Percentiles rank a stretch among this genome's conserved stretches.
Evolutionary conservation across 1,139 yeast species (phyloP).

Genomic region (Chernovozyma sophiae-reginae): DNA sequence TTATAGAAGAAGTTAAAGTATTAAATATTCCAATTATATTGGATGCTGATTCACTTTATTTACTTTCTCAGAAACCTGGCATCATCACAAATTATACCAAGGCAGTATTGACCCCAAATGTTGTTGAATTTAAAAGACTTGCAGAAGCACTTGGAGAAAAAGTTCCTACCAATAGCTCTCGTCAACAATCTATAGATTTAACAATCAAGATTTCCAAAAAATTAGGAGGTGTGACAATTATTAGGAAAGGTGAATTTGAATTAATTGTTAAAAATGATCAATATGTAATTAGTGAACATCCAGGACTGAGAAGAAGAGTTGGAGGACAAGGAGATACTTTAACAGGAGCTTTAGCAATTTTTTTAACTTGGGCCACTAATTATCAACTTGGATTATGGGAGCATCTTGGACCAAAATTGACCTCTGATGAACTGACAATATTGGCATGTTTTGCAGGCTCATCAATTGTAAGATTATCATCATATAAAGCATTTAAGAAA

Average conservation of each 20-base stretch:
- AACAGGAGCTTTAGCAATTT: constrained; percentile 41
- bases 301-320: constrained; percentile 55
- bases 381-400: constrained; percentile 57
- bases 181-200: constrained; percentile 20
- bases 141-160: constrained; percentile 35
- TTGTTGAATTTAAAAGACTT: constrained; percentile 74
- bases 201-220: constrained; percentile 46
- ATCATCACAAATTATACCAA: constrained; percentile 44
- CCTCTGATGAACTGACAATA: constrained; percentile 39
- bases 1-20: constrained; percentile 55
- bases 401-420: constrained; percentile 16
- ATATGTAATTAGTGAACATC: constrained; percentile 33
- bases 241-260: constrained; percentile 72
- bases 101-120: constrained; percentile 84
- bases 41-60: constrained; percentile 84
- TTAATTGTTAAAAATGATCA: constrained; percentile 51
- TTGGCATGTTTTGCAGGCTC: constrained; percentile 77
- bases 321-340: constrained; percentile 51
- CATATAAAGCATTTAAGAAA: constrained; percentile 57
- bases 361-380: constrained; percentile 45
- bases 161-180: constrained; percentile 23
- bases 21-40: constrained; percentile 56
- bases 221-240: constrained; percentile 60
- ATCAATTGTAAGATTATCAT: constrained; percentile 61
- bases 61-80: constrained; percentile 55